Conservation (phyloP, 140 eudicot genomes). For the Oenanthe javanica region DNA sequence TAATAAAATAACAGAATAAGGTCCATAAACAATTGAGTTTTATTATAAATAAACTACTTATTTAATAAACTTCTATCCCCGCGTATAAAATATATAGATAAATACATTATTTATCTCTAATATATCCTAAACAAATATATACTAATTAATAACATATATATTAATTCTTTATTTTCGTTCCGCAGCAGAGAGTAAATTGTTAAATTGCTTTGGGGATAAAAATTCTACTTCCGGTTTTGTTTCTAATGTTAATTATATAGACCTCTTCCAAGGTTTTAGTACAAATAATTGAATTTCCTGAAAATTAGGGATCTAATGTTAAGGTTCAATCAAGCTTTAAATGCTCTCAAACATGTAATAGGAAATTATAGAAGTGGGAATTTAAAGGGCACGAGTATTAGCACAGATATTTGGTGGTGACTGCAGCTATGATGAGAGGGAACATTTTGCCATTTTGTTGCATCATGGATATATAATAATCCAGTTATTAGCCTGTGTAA, state of each 20-base stretch:
- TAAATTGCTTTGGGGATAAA: neutral
- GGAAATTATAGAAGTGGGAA: neutral
- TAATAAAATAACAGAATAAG: too few relatives aligned
- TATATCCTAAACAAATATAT: too few relatives aligned
- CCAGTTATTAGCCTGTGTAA: neutral
- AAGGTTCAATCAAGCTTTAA: neutral
- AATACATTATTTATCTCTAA: too few relatives aligned
- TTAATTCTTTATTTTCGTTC: too few relatives aligned
- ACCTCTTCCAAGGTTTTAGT: neutral
- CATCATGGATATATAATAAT: neutral
- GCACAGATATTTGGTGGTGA: neutral
- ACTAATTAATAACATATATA: too few relatives aligned
- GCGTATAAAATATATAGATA: too few relatives aligned
- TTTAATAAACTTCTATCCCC: too few relatives aligned
- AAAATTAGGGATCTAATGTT: neutral
- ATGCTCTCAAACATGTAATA: neutral
- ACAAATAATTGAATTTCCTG: neutral
- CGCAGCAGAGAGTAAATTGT: too few relatives aligned
- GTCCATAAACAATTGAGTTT: too few relatives aligned
- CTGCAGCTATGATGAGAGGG: neutral
- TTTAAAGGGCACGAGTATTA: neutral
- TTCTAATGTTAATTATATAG: neutral
- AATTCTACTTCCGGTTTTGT: neutral
- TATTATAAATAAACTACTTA: too few relatives aligned
- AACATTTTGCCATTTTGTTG: neutral